Percentiles rank a stretch among this genome's conserved stretches.
Conservation (phyloP, 2,329 filamentous ascomycete genomes). For the Cryphonectria parasitica region DNA sequence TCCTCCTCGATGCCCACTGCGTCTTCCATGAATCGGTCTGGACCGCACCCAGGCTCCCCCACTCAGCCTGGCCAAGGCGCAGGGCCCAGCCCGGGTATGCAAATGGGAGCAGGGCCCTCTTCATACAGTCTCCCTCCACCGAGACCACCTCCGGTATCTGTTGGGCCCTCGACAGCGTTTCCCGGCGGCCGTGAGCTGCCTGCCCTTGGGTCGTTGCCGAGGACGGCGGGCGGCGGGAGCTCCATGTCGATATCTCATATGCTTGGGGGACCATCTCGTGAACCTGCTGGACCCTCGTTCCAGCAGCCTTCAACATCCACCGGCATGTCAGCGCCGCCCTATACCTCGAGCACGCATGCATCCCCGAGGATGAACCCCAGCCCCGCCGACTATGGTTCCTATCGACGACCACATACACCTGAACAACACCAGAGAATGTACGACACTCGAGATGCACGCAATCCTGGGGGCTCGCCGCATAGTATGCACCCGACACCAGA, state of each 20-base stretch:
- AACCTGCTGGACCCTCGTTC: conserved; percentile 43
- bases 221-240: conserved; percentile 52
- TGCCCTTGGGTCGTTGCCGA: conserved; percentile 53
- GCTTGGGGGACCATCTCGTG: conserved; percentile 55
- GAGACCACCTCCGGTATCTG: conserved; percentile 47
- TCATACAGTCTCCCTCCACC: conserved; percentile 53
- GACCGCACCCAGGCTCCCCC: conserved; percentile 53
- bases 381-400: conserved; percentile 63
- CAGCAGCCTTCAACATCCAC: conserved; percentile 45
- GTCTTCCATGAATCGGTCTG: conserved; percentile 44
- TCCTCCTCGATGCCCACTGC: conserved; percentile 49
- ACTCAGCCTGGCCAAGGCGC: conserved; percentile 40
- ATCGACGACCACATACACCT: conserved; percentile 73
- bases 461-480: conserved; percentile 53
- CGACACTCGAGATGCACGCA: conserved; percentile 45
- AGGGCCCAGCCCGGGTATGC: conserved; percentile 33
- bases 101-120: conserved; percentile 33
- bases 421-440: conserved; percentile 63
- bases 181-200: conserved; percentile 56
- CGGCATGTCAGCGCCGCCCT: conserved; percentile 47
- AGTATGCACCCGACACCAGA: conserved; percentile 60
- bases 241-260: conserved; percentile 67
- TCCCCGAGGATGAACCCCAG: conserved; percentile 60
- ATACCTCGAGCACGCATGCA: conserved; percentile 54
- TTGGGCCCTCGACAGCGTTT: conserved; percentile 50